Conservation (phyloP, 768 basidiomycete species). For the Neoboletus subvelutipes region DNA sequence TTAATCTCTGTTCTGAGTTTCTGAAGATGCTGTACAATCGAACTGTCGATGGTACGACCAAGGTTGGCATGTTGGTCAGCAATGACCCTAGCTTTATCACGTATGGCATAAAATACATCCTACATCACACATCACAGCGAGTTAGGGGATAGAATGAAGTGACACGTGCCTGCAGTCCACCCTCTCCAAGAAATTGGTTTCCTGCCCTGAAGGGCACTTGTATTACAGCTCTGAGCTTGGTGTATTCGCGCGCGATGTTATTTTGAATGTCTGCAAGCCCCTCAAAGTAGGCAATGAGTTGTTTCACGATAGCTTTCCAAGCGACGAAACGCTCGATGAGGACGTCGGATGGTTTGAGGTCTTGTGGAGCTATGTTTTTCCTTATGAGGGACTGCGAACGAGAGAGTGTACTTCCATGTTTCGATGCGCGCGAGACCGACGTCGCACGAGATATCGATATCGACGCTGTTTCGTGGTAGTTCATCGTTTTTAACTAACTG, state of each 20-base stretch:
- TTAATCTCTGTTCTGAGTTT: slow-evolving; percentile 95
- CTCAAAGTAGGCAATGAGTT: slow-evolving; percentile 87
- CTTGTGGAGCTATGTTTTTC: slow-evolving; percentile 88
- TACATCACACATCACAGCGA: slow-evolving; percentile 26
- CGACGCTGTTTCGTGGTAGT: slow-evolving; percentile 47
- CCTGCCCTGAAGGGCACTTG: slow-evolving; percentile 95
- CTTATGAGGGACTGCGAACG: slow-evolving; percentile 87
- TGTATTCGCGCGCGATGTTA: slow-evolving; percentile 90
- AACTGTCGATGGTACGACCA: slow-evolving; percentile 92
- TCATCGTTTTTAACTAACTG: slow-evolving; percentile 20
- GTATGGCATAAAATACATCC: slow-evolving; percentile 91
- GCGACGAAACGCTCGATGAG: slow-evolving; percentile 93
- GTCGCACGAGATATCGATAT: slow-evolving; percentile 72
- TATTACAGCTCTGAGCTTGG: slow-evolving; percentile 91
- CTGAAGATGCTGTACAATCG: slow-evolving; percentile 96
- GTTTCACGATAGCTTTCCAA: slow-evolving; percentile 97
- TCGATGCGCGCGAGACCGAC: slow-evolving; percentile 64
- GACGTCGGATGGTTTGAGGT: slow-evolving; percentile 90
- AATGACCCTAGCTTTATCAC: slow-evolving; percentile 90
- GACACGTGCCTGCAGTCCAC: slow-evolving; percentile 74
- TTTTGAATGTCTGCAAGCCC: slow-evolving; percentile 79
- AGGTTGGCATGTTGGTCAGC: slow-evolving; percentile 97
- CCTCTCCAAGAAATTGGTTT: slow-evolving; percentile 98
- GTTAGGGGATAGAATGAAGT: not conserved
- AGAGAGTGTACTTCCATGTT: slow-evolving; percentile 69